Percentiles rank a stretch among this genome's conserved stretches.
Conservation (phyloP, 2,329 filamentous ascomycete species). For the Fusarium papillatum region DNA sequence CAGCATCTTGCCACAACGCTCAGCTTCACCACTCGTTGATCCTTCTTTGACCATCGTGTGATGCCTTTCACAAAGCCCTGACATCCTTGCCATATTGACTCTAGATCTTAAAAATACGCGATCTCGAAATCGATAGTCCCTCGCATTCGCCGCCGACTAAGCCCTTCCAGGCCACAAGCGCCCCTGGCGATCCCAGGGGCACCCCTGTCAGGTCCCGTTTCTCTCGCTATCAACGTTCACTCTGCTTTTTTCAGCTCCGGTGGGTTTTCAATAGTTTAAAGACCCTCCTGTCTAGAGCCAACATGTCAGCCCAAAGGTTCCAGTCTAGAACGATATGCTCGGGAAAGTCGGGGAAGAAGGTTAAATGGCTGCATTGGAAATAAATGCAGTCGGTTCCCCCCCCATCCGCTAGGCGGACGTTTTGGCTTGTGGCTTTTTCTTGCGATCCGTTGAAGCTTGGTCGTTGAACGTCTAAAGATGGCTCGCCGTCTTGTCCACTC, state of each 20-base stretch:
- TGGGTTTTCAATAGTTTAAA: constrained; percentile 11
- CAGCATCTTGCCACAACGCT: not conserved
- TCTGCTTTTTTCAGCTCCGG: not conserved
- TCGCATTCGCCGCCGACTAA: not conserved
- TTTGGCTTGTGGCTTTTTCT: not conserved
- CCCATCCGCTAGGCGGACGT: not conserved
- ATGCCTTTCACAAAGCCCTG: not conserved
- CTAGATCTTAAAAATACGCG: not conserved
- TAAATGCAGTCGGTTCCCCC: not conserved
- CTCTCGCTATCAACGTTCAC: not conserved
- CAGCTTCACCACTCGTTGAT: not conserved
- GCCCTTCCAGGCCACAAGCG: not conserved
- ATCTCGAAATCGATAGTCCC: constrained; percentile 22
- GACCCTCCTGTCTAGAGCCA: not conserved
- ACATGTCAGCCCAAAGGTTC: not conserved
- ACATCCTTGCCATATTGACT: not conserved
- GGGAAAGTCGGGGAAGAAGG: not conserved
- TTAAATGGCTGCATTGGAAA: not conserved
- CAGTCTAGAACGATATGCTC: constrained; percentile 13
- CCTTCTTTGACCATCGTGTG: not conserved
- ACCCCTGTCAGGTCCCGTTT: not conserved
- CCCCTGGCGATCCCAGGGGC: constrained; percentile 1
- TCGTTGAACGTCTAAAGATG: constrained; percentile 8
- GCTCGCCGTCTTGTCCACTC: constrained; percentile 31
- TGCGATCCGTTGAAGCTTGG: not conserved